Evolutionary conservation across 768 basidiomycete genomes (phyloP), one percentile per base, ranked within the genome.

Genomic region (Mycena venus): DNA sequence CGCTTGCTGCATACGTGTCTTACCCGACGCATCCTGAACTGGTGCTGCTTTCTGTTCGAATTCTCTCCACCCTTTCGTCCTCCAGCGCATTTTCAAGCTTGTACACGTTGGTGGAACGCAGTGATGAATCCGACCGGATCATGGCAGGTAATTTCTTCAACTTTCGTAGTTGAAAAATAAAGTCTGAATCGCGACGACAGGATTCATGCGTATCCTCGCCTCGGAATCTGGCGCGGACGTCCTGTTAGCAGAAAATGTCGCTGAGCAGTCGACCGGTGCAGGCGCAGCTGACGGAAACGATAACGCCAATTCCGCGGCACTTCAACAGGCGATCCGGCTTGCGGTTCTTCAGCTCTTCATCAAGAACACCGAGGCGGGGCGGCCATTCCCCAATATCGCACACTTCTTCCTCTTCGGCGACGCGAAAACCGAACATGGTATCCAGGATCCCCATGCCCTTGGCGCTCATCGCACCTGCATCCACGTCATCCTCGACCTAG

Each of bases 381-480:
- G 89, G 11, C 83, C 90, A 0, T 95, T 91, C 76, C 96, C 97
- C 8, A 98, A 97, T 78, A 79, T 98, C 23, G 94, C 94, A 0
- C 97, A 98, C 83, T 95, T 95, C 84, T 85, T 99, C 14, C 88
- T 98, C 25, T 95, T 97, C 78, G 94, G 95, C 25, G 85, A 88
- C 4, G 81, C 87, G 2, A 86, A 86, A n/a, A 84, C 85, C 10
- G 90, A 92, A 32, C 86, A 92, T 68, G 90, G 90, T 68, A 92
- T 96, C 34, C 92, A 95, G 77, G 94, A 95, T 79, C 95, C 95
- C 2, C 91, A 91, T 78, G 94, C 94, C 7, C 87, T 94, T 2
- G 92, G 92, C 40, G 90, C 92, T 3, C 89, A 88, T 29, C 86
- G 87, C 53, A 94, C 95, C 9, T 94, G 93, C 70, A 88, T 96